Evolutionary conservation across 352 stramenopile genomes (phyloP), one percentile per base, ranked within the genome.

Genomic region (Phytopythium helicoides): DNA sequence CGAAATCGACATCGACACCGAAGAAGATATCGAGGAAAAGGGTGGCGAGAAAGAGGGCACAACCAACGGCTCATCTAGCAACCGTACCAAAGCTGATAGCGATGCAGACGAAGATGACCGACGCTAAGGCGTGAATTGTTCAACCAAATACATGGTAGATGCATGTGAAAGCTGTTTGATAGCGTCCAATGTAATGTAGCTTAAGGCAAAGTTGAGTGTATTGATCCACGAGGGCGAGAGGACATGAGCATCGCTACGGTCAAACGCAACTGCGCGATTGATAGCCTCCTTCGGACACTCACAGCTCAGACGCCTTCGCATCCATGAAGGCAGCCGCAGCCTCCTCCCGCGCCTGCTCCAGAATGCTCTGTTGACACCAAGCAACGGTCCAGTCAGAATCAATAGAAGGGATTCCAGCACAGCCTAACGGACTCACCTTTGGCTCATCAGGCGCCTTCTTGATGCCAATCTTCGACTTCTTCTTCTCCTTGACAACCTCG

Each of bases 331-430:
- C 68, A 10, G 47, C 51, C 34, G 64, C 64, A 3, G 63, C 59
- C 56, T 81, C 67, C 50, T 62, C 61, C 26, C 71, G 71, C 9
- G 71, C 71, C 1, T 72, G 54, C 18, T 81, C 59, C 54, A 78
- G 47, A 35, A 81, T 48, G 55, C 71, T 78, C 71, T 81, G 44
- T 15, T 31, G n/a, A n/a, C n/a, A n/a, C n/a, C n/a, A n/a, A n/a
- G n/a, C n/a, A n/a, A n/a, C n/a, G n/a, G n/a, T n/a, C n/a, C n/a
- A n/a, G 33, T 58, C 4, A 60, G 3, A 28, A 4, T 14, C 37
- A 12, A n/a, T 15, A 51, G 22, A 1, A 58, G 26, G 6, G 28
- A 48, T 16, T 35, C 21, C 54, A 21, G 36, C 47, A 6, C 3
- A 35, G n/a, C 19, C 3, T 45, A 1, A 1, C 15, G 48, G 25